These are phyloP conservation scores for Bremia lactucae DNA, from an alignment of 352 stramenopile species.

Conservation along the genomic window DNA sequence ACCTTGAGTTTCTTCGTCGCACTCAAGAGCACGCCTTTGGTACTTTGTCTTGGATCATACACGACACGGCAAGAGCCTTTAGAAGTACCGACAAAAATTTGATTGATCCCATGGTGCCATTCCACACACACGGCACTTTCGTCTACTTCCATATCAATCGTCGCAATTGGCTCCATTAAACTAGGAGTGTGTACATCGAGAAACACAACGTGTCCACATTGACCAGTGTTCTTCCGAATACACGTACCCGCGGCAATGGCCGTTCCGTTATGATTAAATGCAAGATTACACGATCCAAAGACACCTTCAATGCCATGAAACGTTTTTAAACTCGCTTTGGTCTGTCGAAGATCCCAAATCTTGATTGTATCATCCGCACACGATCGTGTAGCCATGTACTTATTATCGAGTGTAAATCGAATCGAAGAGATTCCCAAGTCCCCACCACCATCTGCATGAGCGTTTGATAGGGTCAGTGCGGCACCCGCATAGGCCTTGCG, in stretches of 20 bases:
- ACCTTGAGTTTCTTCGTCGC: constrained; percentile 74
- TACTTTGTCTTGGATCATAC: constrained; percentile 61
- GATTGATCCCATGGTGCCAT: constrained; percentile 78
- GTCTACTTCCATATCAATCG: constrained; percentile 62
- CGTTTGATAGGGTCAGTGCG: constrained; percentile 48
- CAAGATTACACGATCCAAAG: constrained; percentile 67
- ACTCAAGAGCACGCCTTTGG: constrained; percentile 69
- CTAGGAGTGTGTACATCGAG: constrained; percentile 59
- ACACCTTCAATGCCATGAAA: constrained; percentile 53
- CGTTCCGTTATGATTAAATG: constrained; percentile 70
- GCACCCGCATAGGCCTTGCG: constrained; percentile 59
- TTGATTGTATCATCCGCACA: constrained; percentile 74
- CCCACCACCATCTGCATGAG: constrained; percentile 56
- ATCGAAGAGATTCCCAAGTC: constrained; percentile 66
- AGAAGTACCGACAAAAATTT: constrained; percentile 69
- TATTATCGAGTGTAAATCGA: constrained; percentile 60
- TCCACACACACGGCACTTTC: constrained; percentile 78
- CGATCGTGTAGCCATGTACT: constrained; percentile 51
- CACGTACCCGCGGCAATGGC: constrained; percentile 54
- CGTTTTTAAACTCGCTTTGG: constrained; percentile 45
- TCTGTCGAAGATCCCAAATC: constrained; percentile 71
- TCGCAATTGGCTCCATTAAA: constrained; percentile 37
- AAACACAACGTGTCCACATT: constrained; percentile 52
- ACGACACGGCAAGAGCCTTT: constrained; percentile 51
- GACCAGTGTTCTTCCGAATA: constrained; percentile 51